These are phyloP conservation scores for Trichosporon faecale DNA, from an alignment of 1,284 basidiomycete genomes.

Conservation along the genomic window DNA sequence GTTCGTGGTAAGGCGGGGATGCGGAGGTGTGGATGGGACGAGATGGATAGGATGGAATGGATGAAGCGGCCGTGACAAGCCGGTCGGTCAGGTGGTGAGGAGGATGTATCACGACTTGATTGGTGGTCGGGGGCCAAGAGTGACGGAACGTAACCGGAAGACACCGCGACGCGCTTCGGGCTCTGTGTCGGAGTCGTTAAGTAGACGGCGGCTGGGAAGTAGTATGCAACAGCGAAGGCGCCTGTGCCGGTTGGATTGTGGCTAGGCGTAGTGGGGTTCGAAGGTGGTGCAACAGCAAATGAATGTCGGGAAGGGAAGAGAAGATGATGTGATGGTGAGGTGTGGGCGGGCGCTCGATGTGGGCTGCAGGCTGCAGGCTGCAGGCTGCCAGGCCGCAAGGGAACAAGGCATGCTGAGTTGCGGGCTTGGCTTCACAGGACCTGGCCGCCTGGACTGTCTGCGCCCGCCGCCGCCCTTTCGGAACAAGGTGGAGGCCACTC, in stretches of 20 bases:
- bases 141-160: conserved; percentile 5
- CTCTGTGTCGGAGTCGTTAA: not conserved
- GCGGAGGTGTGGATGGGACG: not conserved
- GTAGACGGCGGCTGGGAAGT: not conserved
- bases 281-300: not conserved
- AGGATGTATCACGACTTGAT: not conserved
- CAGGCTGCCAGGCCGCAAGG: not conserved
- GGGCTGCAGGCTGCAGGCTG: too few relatives aligned
- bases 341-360: not conserved
- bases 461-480: too few relatives aligned
- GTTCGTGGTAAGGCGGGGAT: not conserved
- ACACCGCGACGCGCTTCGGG: not conserved
- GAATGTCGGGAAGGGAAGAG: not conserved
- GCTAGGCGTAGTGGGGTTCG: not conserved
- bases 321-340: not conserved
- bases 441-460: not conserved
- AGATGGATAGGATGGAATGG: not conserved
- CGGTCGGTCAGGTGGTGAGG: not conserved
- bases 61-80: not conserved
- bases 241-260: not conserved
- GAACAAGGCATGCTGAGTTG: not conserved
- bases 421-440: not conserved
- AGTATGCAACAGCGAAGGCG: not conserved
- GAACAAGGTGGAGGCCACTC: not conserved
- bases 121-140: not conserved